Conservation (phyloP, 441 rosid genomes). For the Manihot esculenta region DNA sequence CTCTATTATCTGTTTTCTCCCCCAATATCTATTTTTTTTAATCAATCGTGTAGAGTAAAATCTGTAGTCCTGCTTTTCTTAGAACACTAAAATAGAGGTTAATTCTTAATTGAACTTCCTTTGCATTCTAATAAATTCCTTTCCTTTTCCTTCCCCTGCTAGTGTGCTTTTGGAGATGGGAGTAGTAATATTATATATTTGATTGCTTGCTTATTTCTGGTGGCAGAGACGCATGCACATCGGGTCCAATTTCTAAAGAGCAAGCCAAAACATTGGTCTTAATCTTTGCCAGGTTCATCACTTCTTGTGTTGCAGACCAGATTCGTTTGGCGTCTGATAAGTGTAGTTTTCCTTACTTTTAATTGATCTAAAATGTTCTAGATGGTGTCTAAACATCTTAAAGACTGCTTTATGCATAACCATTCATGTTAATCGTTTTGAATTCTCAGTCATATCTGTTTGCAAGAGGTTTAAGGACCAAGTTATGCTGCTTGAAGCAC, state of each 20-base stretch:
- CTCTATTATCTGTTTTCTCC: no score
- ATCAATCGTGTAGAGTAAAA: no score
- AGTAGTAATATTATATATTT: not conserved
- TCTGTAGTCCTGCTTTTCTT: no score
- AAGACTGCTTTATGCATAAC: not conserved
- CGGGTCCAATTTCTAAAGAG: slow-evolving; percentile 54
- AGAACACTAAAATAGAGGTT: no score
- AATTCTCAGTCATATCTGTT: slow-evolving; percentile 56
- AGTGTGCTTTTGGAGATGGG: slow-evolving; percentile 14
- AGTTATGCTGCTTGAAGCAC: slow-evolving; percentile 60
- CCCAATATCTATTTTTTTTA: no score
- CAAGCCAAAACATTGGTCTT: slow-evolving; percentile 43
- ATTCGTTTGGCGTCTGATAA: slow-evolving; percentile 73
- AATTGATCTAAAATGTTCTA: slow-evolving; percentile 5
- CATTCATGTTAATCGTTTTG: slow-evolving; percentile 19
- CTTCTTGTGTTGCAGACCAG: slow-evolving; percentile 64
- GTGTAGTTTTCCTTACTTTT: slow-evolving; percentile 43
- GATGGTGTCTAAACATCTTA: not conserved
- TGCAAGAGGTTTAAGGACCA: slow-evolving; percentile 87
- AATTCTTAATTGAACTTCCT: no score
- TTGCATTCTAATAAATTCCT: no score
- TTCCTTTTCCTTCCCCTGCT: no score
- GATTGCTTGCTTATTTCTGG: slow-evolving; percentile 19
- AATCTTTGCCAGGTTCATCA: slow-evolving; percentile 57
- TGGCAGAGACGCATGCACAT: slow-evolving; percentile 66